phyloP scores from a whole-genome alignment of 2,329 filamentous ascomycete genomes.

The Ceratocystis lukuohia region DNA sequence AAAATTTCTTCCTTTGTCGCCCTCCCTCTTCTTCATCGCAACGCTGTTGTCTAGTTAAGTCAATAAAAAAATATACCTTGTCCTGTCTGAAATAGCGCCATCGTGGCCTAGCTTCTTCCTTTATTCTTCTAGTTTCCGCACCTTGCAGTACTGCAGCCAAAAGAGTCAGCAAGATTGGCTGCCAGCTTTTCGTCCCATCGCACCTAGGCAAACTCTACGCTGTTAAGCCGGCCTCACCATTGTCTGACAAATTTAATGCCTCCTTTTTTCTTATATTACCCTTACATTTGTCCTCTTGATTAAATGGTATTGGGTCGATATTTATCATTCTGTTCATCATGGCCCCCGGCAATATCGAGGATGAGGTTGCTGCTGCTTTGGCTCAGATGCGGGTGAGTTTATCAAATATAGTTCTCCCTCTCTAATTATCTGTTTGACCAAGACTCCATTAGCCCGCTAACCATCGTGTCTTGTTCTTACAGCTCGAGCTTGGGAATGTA shows the following conservation, averaged over 20 bases:
- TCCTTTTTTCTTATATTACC: neutral
- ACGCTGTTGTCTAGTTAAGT: too few relatives aligned
- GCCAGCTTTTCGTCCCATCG: neutral
- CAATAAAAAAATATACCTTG: neutral
- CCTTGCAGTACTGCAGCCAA: neutral
- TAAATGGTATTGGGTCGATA: neutral
- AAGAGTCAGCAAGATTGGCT: neutral
- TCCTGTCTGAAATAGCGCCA: neutral
- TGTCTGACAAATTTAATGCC: neutral
- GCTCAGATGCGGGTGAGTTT: slow-evolving; percentile 1
- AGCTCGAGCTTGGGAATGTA: neutral
- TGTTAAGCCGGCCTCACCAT: neutral
- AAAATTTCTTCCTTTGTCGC: neutral
- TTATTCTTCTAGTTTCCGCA: too few relatives aligned
- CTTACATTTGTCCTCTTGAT: neutral
- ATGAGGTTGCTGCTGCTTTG: neutral
- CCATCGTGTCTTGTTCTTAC: neutral
- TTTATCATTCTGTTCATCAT: neutral
- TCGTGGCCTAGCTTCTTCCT: neutral
- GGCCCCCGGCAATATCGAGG: neutral
- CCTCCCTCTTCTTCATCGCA: neutral
- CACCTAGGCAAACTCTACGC: neutral
- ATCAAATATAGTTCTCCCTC: neutral
- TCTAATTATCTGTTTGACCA: too few relatives aligned
- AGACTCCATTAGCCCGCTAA: neutral